These are phyloP conservation scores for Lepidium campestre DNA, from an alignment of 441 rosid genomes.

Conservation along the genomic window DNA sequence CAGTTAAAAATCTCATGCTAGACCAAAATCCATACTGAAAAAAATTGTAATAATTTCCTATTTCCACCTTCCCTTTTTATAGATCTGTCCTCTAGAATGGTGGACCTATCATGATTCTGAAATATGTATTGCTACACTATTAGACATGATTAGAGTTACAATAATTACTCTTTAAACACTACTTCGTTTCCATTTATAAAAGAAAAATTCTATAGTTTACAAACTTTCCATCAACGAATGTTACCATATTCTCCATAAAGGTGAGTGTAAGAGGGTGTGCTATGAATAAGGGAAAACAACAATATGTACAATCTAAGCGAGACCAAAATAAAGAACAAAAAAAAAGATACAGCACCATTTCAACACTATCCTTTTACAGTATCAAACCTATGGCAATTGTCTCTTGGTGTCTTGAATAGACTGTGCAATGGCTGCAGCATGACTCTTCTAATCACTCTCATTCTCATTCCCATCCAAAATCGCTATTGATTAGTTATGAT, in stretches of 20 bases:
- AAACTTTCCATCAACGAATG: background rate
- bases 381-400: too few relatives aligned
- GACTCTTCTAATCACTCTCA: conserved; percentile 90
- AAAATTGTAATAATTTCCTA: background rate
- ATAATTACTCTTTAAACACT: background rate
- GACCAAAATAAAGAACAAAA: conserved; percentile 6
- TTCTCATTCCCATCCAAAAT: conserved; percentile 73
- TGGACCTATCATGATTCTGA: background rate
- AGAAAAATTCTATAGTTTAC: background rate
- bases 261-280: conserved; percentile 30
- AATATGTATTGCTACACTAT: background rate
- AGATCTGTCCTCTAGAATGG: background rate
- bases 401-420: conserved; percentile 84
- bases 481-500: conserved; percentile 70
- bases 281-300: conserved; percentile 21
- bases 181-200: background rate
- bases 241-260: background rate
- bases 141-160: background rate
- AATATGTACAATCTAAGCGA: conserved; percentile 3
- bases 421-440: conserved; percentile 87
- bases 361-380: conserved; percentile 86
- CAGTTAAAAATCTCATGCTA: background rate
- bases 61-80: conserved; percentile 1
- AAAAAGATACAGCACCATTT: conserved; percentile 54
- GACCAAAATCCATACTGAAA: conserved; percentile 1